Evolutionary conservation across 2,329 filamentous ascomycete species (phyloP).

Genomic region (Neurospora sp.): DNA sequence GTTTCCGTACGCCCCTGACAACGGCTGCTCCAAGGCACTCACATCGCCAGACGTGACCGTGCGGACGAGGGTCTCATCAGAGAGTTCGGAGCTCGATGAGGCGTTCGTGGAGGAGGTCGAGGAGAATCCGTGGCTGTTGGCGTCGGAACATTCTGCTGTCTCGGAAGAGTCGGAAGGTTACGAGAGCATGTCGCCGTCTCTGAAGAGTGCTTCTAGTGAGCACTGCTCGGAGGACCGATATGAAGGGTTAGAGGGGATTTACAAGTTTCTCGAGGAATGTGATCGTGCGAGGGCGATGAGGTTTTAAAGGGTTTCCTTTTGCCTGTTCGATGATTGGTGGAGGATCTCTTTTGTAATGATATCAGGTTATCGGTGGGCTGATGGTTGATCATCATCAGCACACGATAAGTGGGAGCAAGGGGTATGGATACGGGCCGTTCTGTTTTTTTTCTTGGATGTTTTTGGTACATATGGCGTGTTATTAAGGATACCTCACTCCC

Average conservation of each 20-base stretch:
- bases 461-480: background rate
- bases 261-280: conserved; percentile 49
- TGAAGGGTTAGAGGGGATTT: conserved; percentile 47
- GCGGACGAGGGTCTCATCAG: conserved; percentile 26
- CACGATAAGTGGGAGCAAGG: background rate
- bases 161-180: conserved; percentile 35
- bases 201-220: conserved; percentile 30
- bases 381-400: background rate
- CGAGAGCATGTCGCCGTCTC: conserved; percentile 37
- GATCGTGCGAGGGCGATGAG: conserved; percentile 26
- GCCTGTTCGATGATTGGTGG: background rate
- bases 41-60: conserved; percentile 40
- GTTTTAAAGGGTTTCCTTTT: conserved; percentile 2
- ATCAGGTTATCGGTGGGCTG: background rate
- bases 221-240: conserved; percentile 38
- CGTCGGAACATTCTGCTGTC: conserved; percentile 5
- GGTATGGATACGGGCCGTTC: background rate
- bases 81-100: conserved; percentile 25
- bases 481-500: background rate
- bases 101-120: conserved; percentile 32
- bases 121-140: conserved; percentile 36
- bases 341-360: background rate
- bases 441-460: background rate
- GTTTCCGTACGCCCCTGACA: conserved; percentile 73
- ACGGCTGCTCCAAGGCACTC: conserved; percentile 21